Evolutionary conservation across 176 grass and related monocot genomes (phyloP), one percentile per base, ranked within the genome.

Genomic region (Oropetium thomaeum): DNA sequence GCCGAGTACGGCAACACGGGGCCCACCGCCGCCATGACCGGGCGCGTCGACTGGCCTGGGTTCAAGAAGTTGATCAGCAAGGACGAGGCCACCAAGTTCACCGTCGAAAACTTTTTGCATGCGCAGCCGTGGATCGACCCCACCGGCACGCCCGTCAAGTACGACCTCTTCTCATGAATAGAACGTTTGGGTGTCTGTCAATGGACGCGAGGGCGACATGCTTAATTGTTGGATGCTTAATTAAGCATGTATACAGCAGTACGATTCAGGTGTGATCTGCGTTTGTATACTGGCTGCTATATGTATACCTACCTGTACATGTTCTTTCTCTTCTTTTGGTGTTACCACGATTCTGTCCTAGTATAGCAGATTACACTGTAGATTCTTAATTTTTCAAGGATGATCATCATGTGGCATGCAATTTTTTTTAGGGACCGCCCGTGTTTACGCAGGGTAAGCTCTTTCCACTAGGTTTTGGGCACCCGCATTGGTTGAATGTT

Each of bases 1-100:
- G 78, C 48, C 45, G 90, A 97, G 80, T 97, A 82, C 74, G 87
- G 16, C 48, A 93, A 97, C 83, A 87, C 32, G 6, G 94, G 94
- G 7, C 71, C 86, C 8, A 84, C 83, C 3, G 86, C 90, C 54
- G 66, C 15, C 78, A 87, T 67, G 17, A 12, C 75, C 0, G 91
- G 75, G 0, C 84, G 94, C 29, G 95, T 94, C 78, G 44, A 53
- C 33, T 93, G 91, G 95, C 71, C 63, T 0, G 95, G 95, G 15
- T 91, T 69, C 81, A 87, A 91, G 77, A 83, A 87, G 49, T 28
- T 81, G 34, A 90, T 89, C 63, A 77, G 55, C 84, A 77, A 70
- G 70, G 32, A 30, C 1, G 90, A 89, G 19, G 94, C 94, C 0
- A 9, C 14, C 8, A 69, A 82, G 44, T 97, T 91, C 78, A 87